These are phyloP conservation scores for Nannochloris sp. DNA, from an alignment of 139 green algal species.

Conservation along the genomic window DNA sequence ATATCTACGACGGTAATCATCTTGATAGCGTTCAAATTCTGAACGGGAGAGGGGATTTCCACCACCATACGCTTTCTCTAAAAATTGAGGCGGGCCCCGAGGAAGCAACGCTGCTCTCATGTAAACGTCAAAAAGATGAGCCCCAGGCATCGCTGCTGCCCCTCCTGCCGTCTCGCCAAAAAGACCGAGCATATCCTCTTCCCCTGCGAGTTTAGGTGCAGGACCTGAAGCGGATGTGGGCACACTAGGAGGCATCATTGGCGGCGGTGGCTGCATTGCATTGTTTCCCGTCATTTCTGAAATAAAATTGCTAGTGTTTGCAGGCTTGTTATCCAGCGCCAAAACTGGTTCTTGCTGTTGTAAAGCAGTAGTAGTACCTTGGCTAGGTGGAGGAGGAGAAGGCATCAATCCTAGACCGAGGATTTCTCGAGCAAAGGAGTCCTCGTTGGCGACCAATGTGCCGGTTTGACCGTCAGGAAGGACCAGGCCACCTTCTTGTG, in stretches of 20 bases:
- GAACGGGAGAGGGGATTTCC: slow-evolving; percentile 6
- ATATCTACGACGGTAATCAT: slow-evolving; percentile 5
- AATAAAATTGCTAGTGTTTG: neutral
- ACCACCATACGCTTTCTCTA: slow-evolving; percentile 18
- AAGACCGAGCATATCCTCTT: neutral
- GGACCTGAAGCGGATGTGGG: neutral
- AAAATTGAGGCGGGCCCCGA: slow-evolving; percentile 15
- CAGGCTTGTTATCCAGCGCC: slow-evolving; percentile 19
- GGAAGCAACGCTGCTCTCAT: slow-evolving; percentile 13
- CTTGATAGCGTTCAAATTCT: slow-evolving; percentile 29
- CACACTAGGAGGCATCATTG: neutral
- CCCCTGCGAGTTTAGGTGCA: neutral
- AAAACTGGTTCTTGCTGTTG: neutral
- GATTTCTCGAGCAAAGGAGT: slow-evolving; percentile 43
- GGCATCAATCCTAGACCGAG: slow-evolving; percentile 14
- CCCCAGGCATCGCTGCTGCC: neutral
- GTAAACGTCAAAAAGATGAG: slow-evolving; percentile 12
- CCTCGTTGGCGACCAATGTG: slow-evolving; percentile 42
- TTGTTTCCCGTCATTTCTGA: neutral
- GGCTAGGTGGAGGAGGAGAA: neutral
- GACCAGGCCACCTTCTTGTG: slow-evolving; percentile 47
- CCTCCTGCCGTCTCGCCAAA: neutral
- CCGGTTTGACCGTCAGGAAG: slow-evolving; percentile 45
- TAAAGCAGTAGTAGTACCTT: neutral
- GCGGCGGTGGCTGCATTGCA: neutral